Base-by-base conservation (phyloP, 495 filamentous ascomycete genomes). In the Hypoxylon perforatum region DNA sequence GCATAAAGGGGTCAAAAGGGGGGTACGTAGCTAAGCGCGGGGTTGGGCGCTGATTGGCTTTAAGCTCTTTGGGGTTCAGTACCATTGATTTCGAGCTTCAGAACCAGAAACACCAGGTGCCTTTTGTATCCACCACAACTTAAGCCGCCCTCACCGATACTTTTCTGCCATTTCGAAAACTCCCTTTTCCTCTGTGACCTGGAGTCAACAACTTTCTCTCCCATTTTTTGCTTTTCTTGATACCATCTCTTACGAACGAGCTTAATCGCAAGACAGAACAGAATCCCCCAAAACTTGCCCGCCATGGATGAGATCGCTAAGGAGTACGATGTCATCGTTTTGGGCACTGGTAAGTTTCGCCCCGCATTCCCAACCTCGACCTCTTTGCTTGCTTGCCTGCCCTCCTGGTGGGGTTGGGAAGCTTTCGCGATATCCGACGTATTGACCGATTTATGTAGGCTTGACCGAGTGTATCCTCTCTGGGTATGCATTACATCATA, bases 401-500 rank as follows among this genome's bases (percentile, higher is more conserved):
- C 17, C 50, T 23, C 28, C 17, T 65, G 44, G 56, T 60, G 49
- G 61, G 53, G 62, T 44, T 48, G 22, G 17, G 38, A 49, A 15
- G 2, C n/a, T 33, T 57, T 70, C 55, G 44, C 55, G 49, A 69
- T 62, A 35, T 58, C 17, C 48, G 23, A 38, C 28, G 38, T 67
- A 25, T 28, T 52, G 30, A 23, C 25, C n/a, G 23, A n/a, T 50
- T 41, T 17, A 18, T 59, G 11, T 72, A 96, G 95, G 95, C 69
- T 79, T 99, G 86, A 97, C 95, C 63, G 95, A 99, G 87, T 99
- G 95, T 82, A 94, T 99, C 69, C 89, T 99, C 65, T 97, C 94
- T 69, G 95, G 95, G 92, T 96, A 90, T 68, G 84, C 53, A 61
- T 54, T 63, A 49, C 50, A 53, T 71, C 61, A 57, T 62, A 46